Evolutionary conservation across 2,329 filamentous ascomycete genomes (phyloP).

Genomic region (Scedosporium minutisporum): DNA sequence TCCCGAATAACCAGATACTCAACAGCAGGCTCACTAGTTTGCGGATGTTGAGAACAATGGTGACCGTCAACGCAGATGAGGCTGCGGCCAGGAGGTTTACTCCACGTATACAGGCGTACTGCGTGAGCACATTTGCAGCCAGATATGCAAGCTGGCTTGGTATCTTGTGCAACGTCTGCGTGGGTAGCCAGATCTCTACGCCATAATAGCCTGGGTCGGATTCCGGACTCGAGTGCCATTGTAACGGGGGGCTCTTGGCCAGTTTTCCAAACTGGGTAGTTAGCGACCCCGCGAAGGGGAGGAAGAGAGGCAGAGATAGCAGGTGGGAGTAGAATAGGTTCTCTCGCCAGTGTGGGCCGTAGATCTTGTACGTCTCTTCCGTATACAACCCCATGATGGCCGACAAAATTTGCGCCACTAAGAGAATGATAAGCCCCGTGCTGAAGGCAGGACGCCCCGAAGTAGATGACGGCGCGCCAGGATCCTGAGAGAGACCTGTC

Average conservation of each 20-base stretch:
- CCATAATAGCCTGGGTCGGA: background rate
- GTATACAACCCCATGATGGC: conserved; percentile 94
- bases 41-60: conserved; percentile 89
- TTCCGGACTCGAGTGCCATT: conserved; percentile 2
- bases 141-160: conserved; percentile 67
- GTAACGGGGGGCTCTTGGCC: conserved; percentile 51
- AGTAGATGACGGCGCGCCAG: conserved; percentile 3
- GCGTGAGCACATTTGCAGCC: conserved; percentile 71
- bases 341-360: conserved; percentile 88
- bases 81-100: conserved; percentile 89
- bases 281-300: conserved; percentile 61
- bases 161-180: conserved; percentile 18
- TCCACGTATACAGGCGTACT: conserved; percentile 89
- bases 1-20: conserved; percentile 92
- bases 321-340: conserved; percentile 89
- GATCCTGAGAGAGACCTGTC: conserved; percentile 7
- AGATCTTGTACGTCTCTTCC: conserved; percentile 75
- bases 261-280: conserved; percentile 54
- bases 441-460: conserved; percentile 22
- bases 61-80: conserved; percentile 86
- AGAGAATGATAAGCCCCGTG: conserved; percentile 71
- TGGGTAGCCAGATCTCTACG: background rate
- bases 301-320: conserved; percentile 65
- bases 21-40: conserved; percentile 86
- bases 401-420: conserved; percentile 79